Base-by-base conservation (phyloP, 106 monocot species). In the Xerophyta viscosa region DNA sequence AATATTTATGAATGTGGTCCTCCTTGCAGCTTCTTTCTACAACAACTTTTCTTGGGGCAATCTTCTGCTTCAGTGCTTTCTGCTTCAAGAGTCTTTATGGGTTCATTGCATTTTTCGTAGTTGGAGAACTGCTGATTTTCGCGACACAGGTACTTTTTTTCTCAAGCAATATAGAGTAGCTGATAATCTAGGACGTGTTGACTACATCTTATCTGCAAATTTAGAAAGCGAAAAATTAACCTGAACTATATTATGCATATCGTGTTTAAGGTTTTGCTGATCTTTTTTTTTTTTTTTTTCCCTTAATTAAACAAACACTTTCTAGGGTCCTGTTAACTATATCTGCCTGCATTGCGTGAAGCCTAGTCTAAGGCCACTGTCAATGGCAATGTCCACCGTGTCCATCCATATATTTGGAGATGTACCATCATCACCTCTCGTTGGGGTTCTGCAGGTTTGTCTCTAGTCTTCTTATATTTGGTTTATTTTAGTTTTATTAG, bases 341-440 rank as follows among this genome's bases (percentile, higher is more conserved):
- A 59, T 96, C 31, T 96, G 85, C 41, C 88, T 96, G 31, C 94
- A 96, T 58, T 89, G 75, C 39, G 79, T 96, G 24, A 79, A 78
- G 27, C 94, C 94, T 27, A 89, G 84, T 54, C 57, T 89, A 62
- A 75, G 94, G 36, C 88, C 94, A 54, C 57, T 96, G 12, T 96
- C 94, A 45, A 88, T 96, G 84, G 94, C 94, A 14, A 89, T 96
- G 65, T 88, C 94, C n/a, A 89, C 89, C 62, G 94, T 96, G 54
- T 69, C 89, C 24, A 96, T 96, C 61, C 94, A 96, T 57, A 85
- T 96, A 43, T 94, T 94, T 71, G 94, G 94, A 27, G 94, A 94
- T 63, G 94, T 94, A 18, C 94, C 94, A 57, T 94, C 94, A 31
- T 81, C 94, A 20, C 94, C 94, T 24, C 62, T 94, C 47, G 88